Base-by-base conservation (phyloP, 164 flowering plant genomes). In the Pachysandra terminalis region DNA sequence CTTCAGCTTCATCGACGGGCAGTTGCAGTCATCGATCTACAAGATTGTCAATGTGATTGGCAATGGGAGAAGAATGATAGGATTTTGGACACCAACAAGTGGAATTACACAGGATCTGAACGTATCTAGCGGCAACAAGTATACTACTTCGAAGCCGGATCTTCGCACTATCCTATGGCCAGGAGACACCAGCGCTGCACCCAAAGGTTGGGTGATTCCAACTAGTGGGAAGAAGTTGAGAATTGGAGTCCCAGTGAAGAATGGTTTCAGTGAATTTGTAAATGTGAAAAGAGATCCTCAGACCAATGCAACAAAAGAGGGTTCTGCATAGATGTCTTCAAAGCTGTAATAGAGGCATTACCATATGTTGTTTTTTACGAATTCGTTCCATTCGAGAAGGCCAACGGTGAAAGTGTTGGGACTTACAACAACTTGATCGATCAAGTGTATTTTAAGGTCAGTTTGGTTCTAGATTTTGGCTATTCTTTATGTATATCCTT, bases 371-470 rank as follows among this genome's bases (percentile, higher is more conserved):
- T 79, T 9, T 68, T 73, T 21, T 68, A 64, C 16, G 79, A 73
- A 22, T 76, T 66, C 19, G 8, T 73, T 26, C 76, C 83, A 0
- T 83, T 71, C 37, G 71, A 59, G 19, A 54, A 54, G 0, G 51
- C 72, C 9, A 58, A 71, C 21, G 75, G 72, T 16, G 6, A 22
- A 6, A 55, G 16, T 28, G 67, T 76, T 6, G 77, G 79, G 22
- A 67, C 26, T 51, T 79, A 81, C 65, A 51, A 75, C 62, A 77
- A 73, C 16, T 49, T 80, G 21, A 41, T 68, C 12, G 54, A 76
- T 25, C 80, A 82, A 45, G 78, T 80, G 1, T 82, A 68, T 58
- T 74, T 75, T 67, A 67, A 73, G 79, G 85, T 75, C 22, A 53
- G 70, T 53, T 15, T 3, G 21, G n/a, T 27, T 27, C 27, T 7